phyloP scores from a whole-genome alignment of 2,329 filamentous ascomycete species.

The Penicillium psychrosexuale region DNA sequence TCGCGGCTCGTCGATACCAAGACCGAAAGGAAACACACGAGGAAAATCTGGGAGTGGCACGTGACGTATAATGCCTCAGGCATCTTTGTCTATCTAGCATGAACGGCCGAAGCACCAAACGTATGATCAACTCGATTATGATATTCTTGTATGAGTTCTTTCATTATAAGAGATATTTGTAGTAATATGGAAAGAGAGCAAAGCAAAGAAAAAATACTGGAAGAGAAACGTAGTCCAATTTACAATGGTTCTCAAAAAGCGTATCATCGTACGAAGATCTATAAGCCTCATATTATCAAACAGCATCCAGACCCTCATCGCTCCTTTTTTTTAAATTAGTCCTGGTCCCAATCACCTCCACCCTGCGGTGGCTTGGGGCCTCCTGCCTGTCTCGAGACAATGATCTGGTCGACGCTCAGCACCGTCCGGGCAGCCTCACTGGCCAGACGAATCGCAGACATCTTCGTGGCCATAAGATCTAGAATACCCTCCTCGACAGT shows the following conservation, averaged over 20 bases:
- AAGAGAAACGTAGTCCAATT: constrained; percentile 7
- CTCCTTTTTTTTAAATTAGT: constrained; percentile 39
- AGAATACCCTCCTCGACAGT: constrained; percentile 84
- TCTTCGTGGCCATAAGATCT: constrained; percentile 87
- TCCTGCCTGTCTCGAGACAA: constrained; percentile 93
- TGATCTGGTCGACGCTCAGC: constrained; percentile 96
- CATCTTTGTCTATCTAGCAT: not conserved
- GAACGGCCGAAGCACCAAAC: not conserved
- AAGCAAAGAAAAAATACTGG: constrained; percentile 4
- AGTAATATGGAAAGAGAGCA: not conserved
- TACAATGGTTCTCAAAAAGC: constrained; percentile 10
- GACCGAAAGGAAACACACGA: constrained; percentile 31
- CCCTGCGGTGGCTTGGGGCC: constrained; percentile 95
- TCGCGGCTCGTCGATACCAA: constrained; percentile 22
- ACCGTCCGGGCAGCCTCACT: constrained; percentile 93
- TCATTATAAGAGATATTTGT: not conserved
- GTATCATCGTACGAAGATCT: constrained; percentile 30
- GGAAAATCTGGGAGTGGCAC: constrained; percentile 37
- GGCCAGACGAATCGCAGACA: constrained; percentile 94
- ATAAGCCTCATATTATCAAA: constrained; percentile 17
- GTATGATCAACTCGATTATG: not conserved
- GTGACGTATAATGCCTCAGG: constrained; percentile 20
- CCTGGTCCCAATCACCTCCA: constrained; percentile 76
- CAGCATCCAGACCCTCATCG: constrained; percentile 15
- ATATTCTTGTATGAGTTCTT: not conserved